Percentiles rank a stretch among this genome's conserved stretches.
phyloP scores from a whole-genome alignment of 2,329 filamentous ascomycete genomes.

The Knufia fluminis region DNA sequence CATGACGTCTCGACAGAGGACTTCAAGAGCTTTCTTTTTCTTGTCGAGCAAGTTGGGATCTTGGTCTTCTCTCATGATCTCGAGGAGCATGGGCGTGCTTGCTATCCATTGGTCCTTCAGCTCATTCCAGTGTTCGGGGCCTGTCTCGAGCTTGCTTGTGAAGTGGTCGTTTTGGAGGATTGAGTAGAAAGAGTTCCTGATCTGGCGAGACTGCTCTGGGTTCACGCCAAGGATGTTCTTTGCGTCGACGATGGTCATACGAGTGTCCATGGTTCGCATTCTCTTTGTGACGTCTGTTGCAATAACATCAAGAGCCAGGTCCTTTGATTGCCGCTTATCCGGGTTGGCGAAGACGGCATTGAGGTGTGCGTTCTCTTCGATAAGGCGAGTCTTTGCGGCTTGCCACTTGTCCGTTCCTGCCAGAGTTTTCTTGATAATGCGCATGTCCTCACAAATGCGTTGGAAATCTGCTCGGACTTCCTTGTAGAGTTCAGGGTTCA shows the following conservation, averaged over 20 bases:
- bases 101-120: slow-evolving; percentile 61
- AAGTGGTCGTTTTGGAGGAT: slow-evolving; percentile 58
- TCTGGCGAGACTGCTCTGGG: slow-evolving; percentile 55
- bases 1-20: slow-evolving; percentile 66
- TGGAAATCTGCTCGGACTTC: slow-evolving; percentile 59
- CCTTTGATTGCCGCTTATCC: slow-evolving; percentile 51
- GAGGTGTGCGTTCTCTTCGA: slow-evolving; percentile 56
- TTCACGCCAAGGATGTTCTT: slow-evolving; percentile 64
- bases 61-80: slow-evolving; percentile 42
- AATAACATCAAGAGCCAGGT: slow-evolving; percentile 65
- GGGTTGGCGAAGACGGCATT: slow-evolving; percentile 51
- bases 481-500: slow-evolving; percentile 56
- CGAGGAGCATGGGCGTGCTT: slow-evolving; percentile 46
- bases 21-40: slow-evolving; percentile 58
- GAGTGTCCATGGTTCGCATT: slow-evolving; percentile 55
- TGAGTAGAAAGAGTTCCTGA: slow-evolving; percentile 57
- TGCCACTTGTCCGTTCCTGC: slow-evolving; percentile 68
- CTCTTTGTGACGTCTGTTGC: slow-evolving; percentile 75
- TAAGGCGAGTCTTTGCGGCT: slow-evolving; percentile 56
- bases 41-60: slow-evolving; percentile 43
- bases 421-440: slow-evolving; percentile 65
- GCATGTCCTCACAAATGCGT: slow-evolving; percentile 57
- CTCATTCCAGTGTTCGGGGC: slow-evolving; percentile 60
- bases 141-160: slow-evolving; percentile 63
- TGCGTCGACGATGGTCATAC: slow-evolving; percentile 65